Percentiles rank a stretch among this genome's conserved stretches.
Evolutionary conservation across 2,329 filamentous ascomycete species (phyloP).

Genomic region (Penicillium brevicompactum): DNA sequence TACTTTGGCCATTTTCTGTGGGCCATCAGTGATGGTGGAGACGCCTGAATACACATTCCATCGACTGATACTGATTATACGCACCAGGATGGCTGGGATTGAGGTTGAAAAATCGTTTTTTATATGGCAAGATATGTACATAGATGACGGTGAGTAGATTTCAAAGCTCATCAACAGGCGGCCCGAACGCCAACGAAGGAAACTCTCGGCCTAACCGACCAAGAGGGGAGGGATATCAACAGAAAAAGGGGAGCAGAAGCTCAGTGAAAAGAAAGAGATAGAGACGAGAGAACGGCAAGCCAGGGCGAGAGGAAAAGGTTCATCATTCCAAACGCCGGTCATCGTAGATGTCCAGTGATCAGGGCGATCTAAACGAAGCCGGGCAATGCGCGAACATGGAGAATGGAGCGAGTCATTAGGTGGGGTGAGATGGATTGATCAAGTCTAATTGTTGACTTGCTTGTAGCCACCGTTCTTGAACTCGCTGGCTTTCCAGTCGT

Average conservation of each 20-base stretch:
- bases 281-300: neutral
- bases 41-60: no score
- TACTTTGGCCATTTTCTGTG: no score
- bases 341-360: neutral
- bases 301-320: neutral
- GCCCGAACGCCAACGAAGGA: conserved; percentile 5
- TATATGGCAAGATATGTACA: conserved; percentile 8
- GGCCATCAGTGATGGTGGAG: no score
- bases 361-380: neutral
- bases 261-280: neutral
- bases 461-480: conserved; percentile 28
- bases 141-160: neutral
- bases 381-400: neutral
- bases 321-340: conserved; percentile 6
- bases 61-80: no score
- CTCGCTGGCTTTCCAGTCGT: conserved; percentile 31
- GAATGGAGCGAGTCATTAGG: conserved; percentile 3
- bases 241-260: neutral
- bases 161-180: neutral
- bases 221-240: conserved; percentile 10
- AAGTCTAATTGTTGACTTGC: conserved; percentile 24
- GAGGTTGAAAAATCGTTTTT: neutral
- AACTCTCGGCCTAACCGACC: neutral
- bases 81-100: neutral
- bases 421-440: neutral